Conservation (phyloP, 768 basidiomycete species). For the Lentinula raphanica region DNA sequence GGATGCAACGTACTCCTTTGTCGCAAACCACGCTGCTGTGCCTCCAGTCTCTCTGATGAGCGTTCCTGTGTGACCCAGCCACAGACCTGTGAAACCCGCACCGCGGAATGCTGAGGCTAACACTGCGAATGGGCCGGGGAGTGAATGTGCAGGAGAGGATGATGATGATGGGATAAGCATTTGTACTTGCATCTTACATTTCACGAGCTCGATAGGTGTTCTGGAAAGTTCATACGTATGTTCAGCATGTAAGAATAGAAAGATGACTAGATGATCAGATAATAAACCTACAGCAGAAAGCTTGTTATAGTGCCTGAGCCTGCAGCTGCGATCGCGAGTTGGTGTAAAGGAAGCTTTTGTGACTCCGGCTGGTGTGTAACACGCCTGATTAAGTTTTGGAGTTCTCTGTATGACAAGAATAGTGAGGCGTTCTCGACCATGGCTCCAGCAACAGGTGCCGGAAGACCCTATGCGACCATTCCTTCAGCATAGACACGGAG, state of each 20-base stretch:
- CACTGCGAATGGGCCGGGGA: constrained; percentile 68
- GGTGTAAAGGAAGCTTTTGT: constrained; percentile 54
- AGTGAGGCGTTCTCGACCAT: constrained; percentile 91
- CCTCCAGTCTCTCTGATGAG: constrained; percentile 86
- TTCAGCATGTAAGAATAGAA: too few relatives aligned
- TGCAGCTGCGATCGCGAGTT: constrained; percentile 78
- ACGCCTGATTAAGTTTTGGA: constrained; percentile 57
- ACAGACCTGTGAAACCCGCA: constrained; percentile 65
- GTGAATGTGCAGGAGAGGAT: constrained; percentile 18
- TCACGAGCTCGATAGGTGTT: constrained; percentile 84
- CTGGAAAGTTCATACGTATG: constrained; percentile 38
- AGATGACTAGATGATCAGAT: not conserved
- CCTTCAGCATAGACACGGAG: not conserved
- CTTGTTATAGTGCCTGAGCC: constrained; percentile 85
- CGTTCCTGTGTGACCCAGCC: constrained; percentile 84
- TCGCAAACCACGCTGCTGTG: constrained; percentile 79
- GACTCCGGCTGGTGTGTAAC: constrained; percentile 28
- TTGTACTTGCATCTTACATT: constrained; percentile 93
- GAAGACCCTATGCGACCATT: constrained; percentile 60
- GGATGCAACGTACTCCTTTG: constrained; percentile 73
- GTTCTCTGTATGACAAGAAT: constrained; percentile 81
- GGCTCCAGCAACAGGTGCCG: constrained; percentile 89
- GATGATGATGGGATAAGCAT: constrained; percentile 43
- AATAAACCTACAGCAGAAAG: constrained; percentile 68
- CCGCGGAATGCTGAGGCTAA: constrained; percentile 49